A percentile compares a stretch with the other conserved stretches of the same genome.
Conservation (phyloP, 306 rosid genomes). For the Vachellia collinsii region DNA sequence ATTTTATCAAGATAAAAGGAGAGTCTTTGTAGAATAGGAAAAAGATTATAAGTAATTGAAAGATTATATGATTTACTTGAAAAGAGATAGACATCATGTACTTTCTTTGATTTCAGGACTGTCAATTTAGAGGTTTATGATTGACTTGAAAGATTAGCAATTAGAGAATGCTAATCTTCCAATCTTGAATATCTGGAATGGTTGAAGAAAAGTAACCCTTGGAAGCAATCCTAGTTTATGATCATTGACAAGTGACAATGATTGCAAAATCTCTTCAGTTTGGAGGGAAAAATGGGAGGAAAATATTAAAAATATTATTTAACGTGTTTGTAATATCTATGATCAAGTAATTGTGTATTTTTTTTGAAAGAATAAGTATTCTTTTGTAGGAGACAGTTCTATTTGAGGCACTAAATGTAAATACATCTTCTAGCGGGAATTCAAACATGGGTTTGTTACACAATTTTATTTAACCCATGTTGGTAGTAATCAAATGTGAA, state of each 20-base stretch:
- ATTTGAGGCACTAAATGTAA: no score
- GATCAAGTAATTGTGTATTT: no score
- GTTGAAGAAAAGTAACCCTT: neutral
- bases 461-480: no score
- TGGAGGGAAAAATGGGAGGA: neutral
- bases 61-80: neutral
- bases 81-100: conserved; percentile 32
- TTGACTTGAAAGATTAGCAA: neutral
- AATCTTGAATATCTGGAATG: neutral
- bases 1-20: neutral
- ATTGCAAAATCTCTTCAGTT: neutral
- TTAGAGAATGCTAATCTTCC: neutral
- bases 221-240: neutral
- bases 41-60: conserved; percentile 13
- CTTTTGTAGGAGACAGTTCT: no score
- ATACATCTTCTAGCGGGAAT: no score
- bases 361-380: no score
- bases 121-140: neutral
- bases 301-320: no score
- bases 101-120: conserved; percentile 41
- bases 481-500: no score
- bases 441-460: no score
- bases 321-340: no score
- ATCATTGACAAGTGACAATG: neutral
- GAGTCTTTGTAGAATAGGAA: neutral